These are phyloP conservation scores for Aspergillus heteromorphus DNA, from an alignment of 495 filamentous ascomycete genomes.

Conservation along the genomic window DNA sequence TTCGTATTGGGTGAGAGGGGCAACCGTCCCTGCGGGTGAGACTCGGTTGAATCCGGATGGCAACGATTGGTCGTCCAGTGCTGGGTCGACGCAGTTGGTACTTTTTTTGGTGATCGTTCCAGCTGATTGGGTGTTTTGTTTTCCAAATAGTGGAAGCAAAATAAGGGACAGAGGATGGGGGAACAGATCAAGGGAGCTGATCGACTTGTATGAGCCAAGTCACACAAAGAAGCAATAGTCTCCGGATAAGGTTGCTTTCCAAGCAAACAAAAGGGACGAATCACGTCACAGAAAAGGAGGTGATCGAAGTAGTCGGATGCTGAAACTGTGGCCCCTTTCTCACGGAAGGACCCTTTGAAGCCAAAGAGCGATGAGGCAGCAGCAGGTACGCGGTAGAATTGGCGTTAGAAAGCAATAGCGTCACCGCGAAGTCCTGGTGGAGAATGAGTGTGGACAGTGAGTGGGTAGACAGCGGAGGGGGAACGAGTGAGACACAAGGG, in stretches of 20 bases:
- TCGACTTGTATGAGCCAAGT: slow-evolving; percentile 10
- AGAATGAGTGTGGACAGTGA: background rate
- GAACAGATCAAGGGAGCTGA: slow-evolving; percentile 8
- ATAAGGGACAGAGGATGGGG: background rate
- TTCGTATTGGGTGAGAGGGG: slow-evolving; percentile 13
- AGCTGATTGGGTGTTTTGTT: background rate
- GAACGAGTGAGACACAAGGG: background rate
- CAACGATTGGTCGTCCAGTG: background rate
- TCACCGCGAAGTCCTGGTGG: background rate
- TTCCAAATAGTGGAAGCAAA: background rate
- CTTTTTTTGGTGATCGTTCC: slow-evolving; percentile 13
- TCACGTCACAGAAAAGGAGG: background rate
- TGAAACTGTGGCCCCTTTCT: background rate
- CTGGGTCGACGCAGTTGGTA: background rate
- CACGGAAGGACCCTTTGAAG: background rate
- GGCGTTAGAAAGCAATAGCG: background rate
- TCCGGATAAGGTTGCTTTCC: slow-evolving; percentile 13
- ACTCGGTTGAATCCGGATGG: slow-evolving; percentile 4
- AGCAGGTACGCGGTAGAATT: background rate
- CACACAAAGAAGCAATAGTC: slow-evolving; percentile 12
- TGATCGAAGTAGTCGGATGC: background rate
- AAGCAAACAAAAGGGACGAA: slow-evolving; percentile 12
- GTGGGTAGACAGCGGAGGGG: no score
- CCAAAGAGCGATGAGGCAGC: background rate
- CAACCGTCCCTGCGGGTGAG: slow-evolving; percentile 14